phyloP scores from a whole-genome alignment of 2,329 filamentous ascomycete genomes.

The Exophiala bonariae region DNA sequence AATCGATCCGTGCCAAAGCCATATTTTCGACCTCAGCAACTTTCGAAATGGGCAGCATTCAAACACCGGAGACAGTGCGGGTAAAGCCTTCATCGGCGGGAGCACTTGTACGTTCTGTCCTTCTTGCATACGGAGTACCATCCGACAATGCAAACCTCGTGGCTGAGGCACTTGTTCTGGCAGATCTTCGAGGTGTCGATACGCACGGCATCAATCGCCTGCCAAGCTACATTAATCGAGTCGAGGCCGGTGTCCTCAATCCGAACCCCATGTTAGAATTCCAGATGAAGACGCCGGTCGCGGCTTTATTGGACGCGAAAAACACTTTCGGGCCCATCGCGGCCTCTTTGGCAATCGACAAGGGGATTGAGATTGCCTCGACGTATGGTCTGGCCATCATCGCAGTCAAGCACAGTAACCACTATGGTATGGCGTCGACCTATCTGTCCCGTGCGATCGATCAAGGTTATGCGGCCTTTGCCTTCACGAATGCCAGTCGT shows the following conservation, averaged over 20 bases:
- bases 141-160: slow-evolving; percentile 65
- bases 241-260: slow-evolving; percentile 68
- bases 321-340: slow-evolving; percentile 77
- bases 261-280: slow-evolving; percentile 59
- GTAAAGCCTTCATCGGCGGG: not conserved
- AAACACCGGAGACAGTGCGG: not conserved
- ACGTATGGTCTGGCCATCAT: slow-evolving; percentile 72
- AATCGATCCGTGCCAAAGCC: no score
- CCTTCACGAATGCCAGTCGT: slow-evolving; percentile 70
- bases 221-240: slow-evolving; percentile 71
- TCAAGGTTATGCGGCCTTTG: slow-evolving; percentile 67
- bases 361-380: slow-evolving; percentile 66
- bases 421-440: slow-evolving; percentile 82
- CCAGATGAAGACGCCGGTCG: slow-evolving; percentile 66
- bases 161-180: slow-evolving; percentile 68
- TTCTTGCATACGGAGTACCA: not conserved
- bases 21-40: no score
- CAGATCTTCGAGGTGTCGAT: slow-evolving; percentile 76
- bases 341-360: slow-evolving; percentile 64
- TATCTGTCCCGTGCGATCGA: slow-evolving; percentile 75
- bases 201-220: slow-evolving; percentile 77
- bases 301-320: slow-evolving; percentile 64
- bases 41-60: no score
- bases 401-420: slow-evolving; percentile 72
- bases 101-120: not conserved